phyloP scores from a whole-genome alignment of 2,329 filamentous ascomycete species.

The Pyrenophora seminiperda region DNA sequence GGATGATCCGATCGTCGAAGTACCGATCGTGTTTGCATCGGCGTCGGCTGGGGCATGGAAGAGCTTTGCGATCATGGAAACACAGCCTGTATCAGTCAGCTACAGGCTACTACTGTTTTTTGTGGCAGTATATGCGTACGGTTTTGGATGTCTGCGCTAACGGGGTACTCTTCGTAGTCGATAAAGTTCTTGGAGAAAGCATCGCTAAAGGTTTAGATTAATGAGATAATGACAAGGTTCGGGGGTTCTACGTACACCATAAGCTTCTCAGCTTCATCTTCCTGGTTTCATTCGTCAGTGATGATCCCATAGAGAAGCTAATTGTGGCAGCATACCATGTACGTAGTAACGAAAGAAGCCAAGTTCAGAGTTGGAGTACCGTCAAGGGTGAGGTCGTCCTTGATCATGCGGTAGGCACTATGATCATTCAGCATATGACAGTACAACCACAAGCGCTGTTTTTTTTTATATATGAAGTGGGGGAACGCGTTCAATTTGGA shows the following conservation, averaged over 20 bases:
- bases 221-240: background rate
- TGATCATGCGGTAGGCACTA: slow-evolving; percentile 88
- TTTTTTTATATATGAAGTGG: too few species aligned
- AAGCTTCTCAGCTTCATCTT: slow-evolving; percentile 93
- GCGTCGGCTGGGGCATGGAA: slow-evolving; percentile 75
- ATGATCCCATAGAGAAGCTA: slow-evolving; percentile 34
- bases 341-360: slow-evolving; percentile 92
- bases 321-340: slow-evolving; percentile 67
- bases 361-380: slow-evolving; percentile 69
- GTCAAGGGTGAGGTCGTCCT: slow-evolving; percentile 86
- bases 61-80: slow-evolving; percentile 70
- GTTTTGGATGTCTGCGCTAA: slow-evolving; percentile 70
- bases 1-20: slow-evolving; percentile 85
- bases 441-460: too few species aligned
- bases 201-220: slow-evolving; percentile 54
- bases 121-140: slow-evolving; percentile 77
- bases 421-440: background rate
- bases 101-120: slow-evolving; percentile 63
- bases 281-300: slow-evolving; percentile 54
- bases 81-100: slow-evolving; percentile 32
- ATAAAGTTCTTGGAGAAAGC: slow-evolving; percentile 91
- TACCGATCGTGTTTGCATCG: slow-evolving; percentile 74
- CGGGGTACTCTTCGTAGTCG: slow-evolving; percentile 57
- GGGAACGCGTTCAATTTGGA: background rate
- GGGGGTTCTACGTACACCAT: slow-evolving; percentile 68